A percentile compares a stretch with the other conserved stretches of the same genome.
Conservation (phyloP, 495 filamentous ascomycete species). For the Hypoxylon subgilvum region DNA sequence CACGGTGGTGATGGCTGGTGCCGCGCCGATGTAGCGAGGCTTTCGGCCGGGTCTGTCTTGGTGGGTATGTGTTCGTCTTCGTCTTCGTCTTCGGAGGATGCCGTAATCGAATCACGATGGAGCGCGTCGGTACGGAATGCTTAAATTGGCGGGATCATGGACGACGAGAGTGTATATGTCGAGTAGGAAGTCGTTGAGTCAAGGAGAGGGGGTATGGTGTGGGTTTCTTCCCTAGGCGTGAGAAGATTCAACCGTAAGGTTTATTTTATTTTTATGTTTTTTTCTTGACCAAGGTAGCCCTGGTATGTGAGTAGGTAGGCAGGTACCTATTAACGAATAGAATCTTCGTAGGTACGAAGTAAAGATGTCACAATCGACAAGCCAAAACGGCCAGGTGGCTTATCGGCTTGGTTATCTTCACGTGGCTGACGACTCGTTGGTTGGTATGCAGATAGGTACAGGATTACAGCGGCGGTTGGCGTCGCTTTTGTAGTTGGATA, state of each 20-base stretch:
- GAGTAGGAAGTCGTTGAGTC: slow-evolving; percentile 26
- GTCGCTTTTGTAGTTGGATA: neutral
- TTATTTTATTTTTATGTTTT: slow-evolving; percentile 17
- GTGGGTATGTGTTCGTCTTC: neutral
- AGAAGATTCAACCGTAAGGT: slow-evolving; percentile 10
- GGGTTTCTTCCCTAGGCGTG: slow-evolving; percentile 6
- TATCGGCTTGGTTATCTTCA: slow-evolving; percentile 28
- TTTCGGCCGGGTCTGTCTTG: slow-evolving; percentile 38
- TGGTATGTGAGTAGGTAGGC: too few species aligned
- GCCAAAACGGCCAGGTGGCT: slow-evolving; percentile 40
- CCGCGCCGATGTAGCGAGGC: slow-evolving; percentile 44
- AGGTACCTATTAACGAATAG: slow-evolving; percentile 7
- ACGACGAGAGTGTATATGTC: slow-evolving; percentile 10
- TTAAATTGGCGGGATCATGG: slow-evolving; percentile 9
- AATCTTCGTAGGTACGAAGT: neutral
- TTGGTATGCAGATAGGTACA: too few species aligned
- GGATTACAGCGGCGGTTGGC: too few species aligned
- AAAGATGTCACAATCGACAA: slow-evolving; percentile 14
- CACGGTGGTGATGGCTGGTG: slow-evolving; percentile 47
- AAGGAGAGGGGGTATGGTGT: slow-evolving; percentile 22
- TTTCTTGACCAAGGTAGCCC: slow-evolving; percentile 27
- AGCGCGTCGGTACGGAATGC: slow-evolving; percentile 24
- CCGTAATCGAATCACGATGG: slow-evolving; percentile 7
- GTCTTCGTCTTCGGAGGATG: slow-evolving; percentile 13
- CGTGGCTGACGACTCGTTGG: slow-evolving; percentile 12